A percentile compares a stretch with the other conserved stretches of the same genome.
These are phyloP conservation scores for Volvox reticuliferus DNA, from an alignment of 139 green algal genomes.

Conservation along the genomic window DNA sequence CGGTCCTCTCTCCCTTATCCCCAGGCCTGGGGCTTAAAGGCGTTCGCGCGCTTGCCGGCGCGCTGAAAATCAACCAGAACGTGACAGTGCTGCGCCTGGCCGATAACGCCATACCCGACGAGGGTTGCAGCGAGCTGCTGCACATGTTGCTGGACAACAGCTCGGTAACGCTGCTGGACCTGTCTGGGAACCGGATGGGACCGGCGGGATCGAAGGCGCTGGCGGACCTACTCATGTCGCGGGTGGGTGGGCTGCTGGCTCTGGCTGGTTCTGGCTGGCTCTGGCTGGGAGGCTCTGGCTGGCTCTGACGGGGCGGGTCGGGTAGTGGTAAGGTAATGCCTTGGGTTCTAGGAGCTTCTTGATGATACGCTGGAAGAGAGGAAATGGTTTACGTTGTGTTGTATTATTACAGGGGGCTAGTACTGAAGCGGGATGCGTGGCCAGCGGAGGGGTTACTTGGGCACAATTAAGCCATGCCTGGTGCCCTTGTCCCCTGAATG, in stretches of 20 bases:
- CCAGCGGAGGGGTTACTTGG: no score
- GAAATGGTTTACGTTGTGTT: no score
- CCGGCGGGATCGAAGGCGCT: slow-evolving; percentile 45
- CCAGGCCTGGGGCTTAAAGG: slow-evolving; percentile 61
- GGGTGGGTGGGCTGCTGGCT: neutral
- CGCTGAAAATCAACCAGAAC: slow-evolving; percentile 59
- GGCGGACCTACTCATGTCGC: slow-evolving; percentile 52
- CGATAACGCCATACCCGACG: slow-evolving; percentile 66
- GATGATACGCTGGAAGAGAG: no score
- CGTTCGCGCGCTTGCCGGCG: slow-evolving; percentile 47
- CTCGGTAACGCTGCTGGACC: slow-evolving; percentile 59
- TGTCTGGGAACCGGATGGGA: slow-evolving; percentile 60
- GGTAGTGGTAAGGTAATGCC: neutral
- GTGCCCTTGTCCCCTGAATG: neutral
- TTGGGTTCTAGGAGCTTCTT: no score
- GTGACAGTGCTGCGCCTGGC: slow-evolving; percentile 55
- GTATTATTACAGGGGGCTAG: no score
- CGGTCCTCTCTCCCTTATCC: neutral
- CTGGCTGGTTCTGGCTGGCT: no score
- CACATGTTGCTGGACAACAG: slow-evolving; percentile 45
- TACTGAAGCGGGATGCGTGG: no score
- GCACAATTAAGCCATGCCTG: neutral
- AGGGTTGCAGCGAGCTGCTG: slow-evolving; percentile 52
- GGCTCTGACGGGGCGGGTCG: neutral
- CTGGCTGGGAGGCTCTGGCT: no score